Percentiles rank a stretch among this genome's conserved stretches.
Conservation (phyloP, 1,284 basidiomycete genomes). For the Bondarzewia mesenterica region DNA sequence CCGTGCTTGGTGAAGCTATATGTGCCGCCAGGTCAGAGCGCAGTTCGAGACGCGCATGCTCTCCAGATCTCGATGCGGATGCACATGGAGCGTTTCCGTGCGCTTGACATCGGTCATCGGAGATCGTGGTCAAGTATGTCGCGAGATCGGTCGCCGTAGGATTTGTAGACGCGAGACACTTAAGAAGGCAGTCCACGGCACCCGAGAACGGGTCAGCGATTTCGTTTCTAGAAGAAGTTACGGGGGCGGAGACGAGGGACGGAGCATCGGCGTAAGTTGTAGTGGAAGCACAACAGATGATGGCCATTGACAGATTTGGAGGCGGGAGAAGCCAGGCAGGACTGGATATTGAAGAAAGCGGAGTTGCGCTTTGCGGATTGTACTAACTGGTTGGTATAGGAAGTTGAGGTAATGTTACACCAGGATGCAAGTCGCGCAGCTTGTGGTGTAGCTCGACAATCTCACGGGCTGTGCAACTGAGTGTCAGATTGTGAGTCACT, state of each 20-base stretch:
- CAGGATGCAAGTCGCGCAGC: slow-evolving; percentile 50
- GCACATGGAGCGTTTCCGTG: slow-evolving; percentile 77
- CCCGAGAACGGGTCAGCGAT: slow-evolving; percentile 47
- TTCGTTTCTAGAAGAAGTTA: slow-evolving; percentile 48
- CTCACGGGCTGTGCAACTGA: slow-evolving; percentile 69
- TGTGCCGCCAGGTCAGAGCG: slow-evolving; percentile 79
- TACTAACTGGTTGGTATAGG: slow-evolving; percentile 51
- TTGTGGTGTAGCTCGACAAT: slow-evolving; percentile 72
- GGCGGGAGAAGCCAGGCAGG: slow-evolving; percentile 64
- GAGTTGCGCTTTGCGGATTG: slow-evolving; percentile 66
- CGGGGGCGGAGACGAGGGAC: slow-evolving; percentile 34
- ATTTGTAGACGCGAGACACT: slow-evolving; percentile 20
- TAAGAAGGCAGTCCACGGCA: slow-evolving; percentile 8
- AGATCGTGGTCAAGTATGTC: slow-evolving; percentile 69
- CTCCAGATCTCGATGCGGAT: slow-evolving; percentile 82
- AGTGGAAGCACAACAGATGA: slow-evolving; percentile 22
- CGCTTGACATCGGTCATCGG: slow-evolving; percentile 57
- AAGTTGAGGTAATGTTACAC: slow-evolving; percentile 46
- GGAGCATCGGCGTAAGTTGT: slow-evolving; percentile 22
- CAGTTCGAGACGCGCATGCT: slow-evolving; percentile 77
- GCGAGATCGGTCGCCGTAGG: slow-evolving; percentile 62
- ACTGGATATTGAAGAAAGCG: slow-evolving; percentile 74
- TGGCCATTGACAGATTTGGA: slow-evolving; percentile 31
- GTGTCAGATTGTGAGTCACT: slow-evolving; percentile 81
- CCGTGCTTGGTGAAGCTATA: slow-evolving; percentile 24